These are phyloP conservation scores for Dillenia suffruticosa DNA, from an alignment of 164 flowering plant species.

Conservation along the genomic window DNA sequence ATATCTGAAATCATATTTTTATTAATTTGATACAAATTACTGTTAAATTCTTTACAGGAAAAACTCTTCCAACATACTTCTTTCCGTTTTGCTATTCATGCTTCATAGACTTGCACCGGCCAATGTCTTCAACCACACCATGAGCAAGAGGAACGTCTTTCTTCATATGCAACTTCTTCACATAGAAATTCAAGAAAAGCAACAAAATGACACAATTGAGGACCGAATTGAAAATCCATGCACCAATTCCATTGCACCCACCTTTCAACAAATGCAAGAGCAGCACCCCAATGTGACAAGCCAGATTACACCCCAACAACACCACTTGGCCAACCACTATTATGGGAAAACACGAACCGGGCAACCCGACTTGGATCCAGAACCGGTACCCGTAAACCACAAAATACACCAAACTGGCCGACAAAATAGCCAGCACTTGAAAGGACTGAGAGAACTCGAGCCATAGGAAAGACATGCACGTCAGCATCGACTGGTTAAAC, in stretches of 20 bases:
- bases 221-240: conserved; percentile 66
- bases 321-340: conserved; percentile 58
- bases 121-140: not conserved
- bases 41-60: too few species aligned
- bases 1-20: too few species aligned
- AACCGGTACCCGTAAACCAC: conserved; percentile 74
- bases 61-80: too few species aligned
- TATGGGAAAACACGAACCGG: conserved; percentile 51
- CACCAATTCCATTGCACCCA: conserved; percentile 84
- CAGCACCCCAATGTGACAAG: conserved; percentile 67
- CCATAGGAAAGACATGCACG: conserved; percentile 70
- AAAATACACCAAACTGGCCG: conserved; percentile 41
- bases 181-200: conserved; percentile 39
- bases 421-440: conserved; percentile 68
- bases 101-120: too few species aligned
- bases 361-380: conserved; percentile 67
- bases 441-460: conserved; percentile 90
- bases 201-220: conserved; percentile 40
- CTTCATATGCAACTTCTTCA: conserved; percentile 31
- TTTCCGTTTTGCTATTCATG: too few species aligned
- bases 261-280: conserved; percentile 67
- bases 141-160: not conserved
- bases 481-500: conserved; percentile 49
- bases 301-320: conserved; percentile 52
- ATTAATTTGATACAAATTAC: too few species aligned